phyloP scores from a whole-genome alignment of 2,329 filamentous ascomycete species.

The Drechslerella coelobrocha region DNA sequence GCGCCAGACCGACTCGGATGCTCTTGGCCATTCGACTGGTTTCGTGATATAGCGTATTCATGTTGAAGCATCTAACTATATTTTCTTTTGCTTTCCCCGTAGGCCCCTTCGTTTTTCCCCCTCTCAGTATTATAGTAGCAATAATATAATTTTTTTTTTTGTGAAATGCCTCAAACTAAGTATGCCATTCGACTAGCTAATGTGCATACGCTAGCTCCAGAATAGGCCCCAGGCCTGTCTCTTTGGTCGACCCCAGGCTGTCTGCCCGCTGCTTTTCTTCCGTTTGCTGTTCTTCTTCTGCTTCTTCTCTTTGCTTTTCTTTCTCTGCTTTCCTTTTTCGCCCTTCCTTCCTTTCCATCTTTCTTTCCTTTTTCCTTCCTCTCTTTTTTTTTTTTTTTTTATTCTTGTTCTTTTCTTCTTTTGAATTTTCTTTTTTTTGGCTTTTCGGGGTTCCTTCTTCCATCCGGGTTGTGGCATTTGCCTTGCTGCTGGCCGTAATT shows the following conservation, averaged over 20 bases:
- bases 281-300: slow-evolving; percentile 37
- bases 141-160: slow-evolving; percentile 7
- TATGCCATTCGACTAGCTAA: slow-evolving; percentile 38
- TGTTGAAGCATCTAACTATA: slow-evolving; percentile 3
- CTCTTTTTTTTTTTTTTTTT: slow-evolving; percentile 13
- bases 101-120: slow-evolving; percentile 4
- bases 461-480: slow-evolving; percentile 47
- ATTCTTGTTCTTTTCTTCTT: slow-evolving; percentile 35
- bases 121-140: neutral
- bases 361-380: slow-evolving; percentile 15
- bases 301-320: slow-evolving; percentile 25
- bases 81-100: slow-evolving; percentile 24
- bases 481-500: slow-evolving; percentile 44
- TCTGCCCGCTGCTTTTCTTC: slow-evolving; percentile 48
- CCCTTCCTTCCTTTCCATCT: slow-evolving; percentile 22
- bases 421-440: slow-evolving; percentile 42
- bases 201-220: slow-evolving; percentile 43
- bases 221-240: slow-evolving; percentile 34
- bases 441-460: slow-evolving; percentile 34
- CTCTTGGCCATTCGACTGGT: slow-evolving; percentile 7
- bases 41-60: neutral
- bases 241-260: slow-evolving; percentile 46
- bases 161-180: slow-evolving; percentile 51
- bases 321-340: slow-evolving; percentile 36
- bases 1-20: slow-evolving; percentile 41